phyloP scores from a whole-genome alignment of 2,329 filamentous ascomycete genomes.

The Neofusicoccum kwambonambiense region DNA sequence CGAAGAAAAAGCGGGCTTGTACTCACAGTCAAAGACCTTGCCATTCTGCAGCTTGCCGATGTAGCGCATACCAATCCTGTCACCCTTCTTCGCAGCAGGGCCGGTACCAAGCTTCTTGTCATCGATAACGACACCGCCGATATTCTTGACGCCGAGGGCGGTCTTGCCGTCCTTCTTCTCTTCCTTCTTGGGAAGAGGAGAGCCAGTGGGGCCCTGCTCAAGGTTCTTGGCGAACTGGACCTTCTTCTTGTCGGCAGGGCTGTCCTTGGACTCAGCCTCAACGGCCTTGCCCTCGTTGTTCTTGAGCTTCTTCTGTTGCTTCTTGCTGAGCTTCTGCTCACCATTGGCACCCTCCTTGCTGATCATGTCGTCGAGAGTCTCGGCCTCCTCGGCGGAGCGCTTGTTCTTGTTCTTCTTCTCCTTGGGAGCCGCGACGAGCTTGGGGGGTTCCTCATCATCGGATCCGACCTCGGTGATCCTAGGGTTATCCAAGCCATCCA shows the following conservation, averaged over 20 bases:
- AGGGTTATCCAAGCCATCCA: slow-evolving; percentile 68
- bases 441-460: slow-evolving; percentile 67
- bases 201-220: slow-evolving; percentile 83
- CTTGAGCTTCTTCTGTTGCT: slow-evolving; percentile 97
- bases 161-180: slow-evolving; percentile 42
- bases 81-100: slow-evolving; percentile 82
- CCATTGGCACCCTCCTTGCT: slow-evolving; percentile 61
- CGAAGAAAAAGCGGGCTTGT: neutral
- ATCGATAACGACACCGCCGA: slow-evolving; percentile 88
- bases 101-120: slow-evolving; percentile 92
- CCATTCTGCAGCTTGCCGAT: slow-evolving; percentile 92
- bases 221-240: slow-evolving; percentile 99
- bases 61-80: slow-evolving; percentile 91
- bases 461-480: slow-evolving; percentile 81
- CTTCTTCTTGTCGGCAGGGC: slow-evolving; percentile 74
- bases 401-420: slow-evolving; percentile 85
- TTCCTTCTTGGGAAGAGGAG: slow-evolving; percentile 45
- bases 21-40: slow-evolving; percentile 90
- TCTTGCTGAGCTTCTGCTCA: slow-evolving; percentile 83
- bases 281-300: slow-evolving; percentile 95
- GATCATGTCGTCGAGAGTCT: slow-evolving; percentile 77
- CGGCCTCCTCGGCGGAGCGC: slow-evolving; percentile 72
- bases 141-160: slow-evolving; percentile 68
- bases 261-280: slow-evolving; percentile 45
- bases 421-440: slow-evolving; percentile 47